Percentiles rank a stretch among this genome's conserved stretches.
Conservation (phyloP, 2,329 filamentous ascomycete genomes). For the Ceratocystis papillata region DNA sequence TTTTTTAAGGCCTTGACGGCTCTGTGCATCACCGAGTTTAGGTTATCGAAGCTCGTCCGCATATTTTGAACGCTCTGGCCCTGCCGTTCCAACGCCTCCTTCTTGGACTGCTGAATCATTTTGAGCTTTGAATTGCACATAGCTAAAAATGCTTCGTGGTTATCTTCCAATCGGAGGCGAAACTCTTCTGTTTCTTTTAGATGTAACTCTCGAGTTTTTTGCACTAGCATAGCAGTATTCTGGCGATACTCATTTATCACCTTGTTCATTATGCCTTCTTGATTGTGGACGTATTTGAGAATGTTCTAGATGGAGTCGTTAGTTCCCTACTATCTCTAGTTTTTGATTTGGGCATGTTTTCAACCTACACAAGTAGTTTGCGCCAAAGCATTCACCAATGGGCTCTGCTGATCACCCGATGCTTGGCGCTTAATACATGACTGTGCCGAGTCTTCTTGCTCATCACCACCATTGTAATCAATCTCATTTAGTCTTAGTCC, state of each 20-base stretch:
- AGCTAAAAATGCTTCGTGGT: conserved; percentile 12
- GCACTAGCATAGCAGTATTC: conserved; percentile 5
- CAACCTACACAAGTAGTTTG: conserved; percentile 21
- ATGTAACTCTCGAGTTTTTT: conserved; percentile 15
- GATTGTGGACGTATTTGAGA: conserved; percentile 18
- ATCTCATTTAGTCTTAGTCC: background rate
- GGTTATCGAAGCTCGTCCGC: background rate
- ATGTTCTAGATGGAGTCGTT: conserved; percentile 15
- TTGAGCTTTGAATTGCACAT: conserved; percentile 17
- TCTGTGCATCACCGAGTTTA: conserved; percentile 12
- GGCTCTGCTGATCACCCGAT: background rate
- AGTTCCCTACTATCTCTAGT: background rate
- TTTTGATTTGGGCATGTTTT: background rate
- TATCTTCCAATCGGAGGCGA: conserved; percentile 11
- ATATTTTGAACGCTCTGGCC: background rate
- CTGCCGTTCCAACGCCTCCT: background rate
- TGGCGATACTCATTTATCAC: conserved; percentile 19
- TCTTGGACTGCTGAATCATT: conserved; percentile 6
- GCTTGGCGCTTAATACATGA: background rate
- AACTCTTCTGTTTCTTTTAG: conserved; percentile 10
- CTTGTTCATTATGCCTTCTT: conserved; percentile 12
- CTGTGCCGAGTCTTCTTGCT: background rate
- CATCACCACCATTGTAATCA: background rate
- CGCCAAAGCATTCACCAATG: conserved; percentile 8
- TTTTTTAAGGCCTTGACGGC: conserved; percentile 5